These are phyloP conservation scores for Coemansia sp. DNA, from an alignment of 192 early-diverging fungal genomes.

Conservation along the genomic window DNA sequence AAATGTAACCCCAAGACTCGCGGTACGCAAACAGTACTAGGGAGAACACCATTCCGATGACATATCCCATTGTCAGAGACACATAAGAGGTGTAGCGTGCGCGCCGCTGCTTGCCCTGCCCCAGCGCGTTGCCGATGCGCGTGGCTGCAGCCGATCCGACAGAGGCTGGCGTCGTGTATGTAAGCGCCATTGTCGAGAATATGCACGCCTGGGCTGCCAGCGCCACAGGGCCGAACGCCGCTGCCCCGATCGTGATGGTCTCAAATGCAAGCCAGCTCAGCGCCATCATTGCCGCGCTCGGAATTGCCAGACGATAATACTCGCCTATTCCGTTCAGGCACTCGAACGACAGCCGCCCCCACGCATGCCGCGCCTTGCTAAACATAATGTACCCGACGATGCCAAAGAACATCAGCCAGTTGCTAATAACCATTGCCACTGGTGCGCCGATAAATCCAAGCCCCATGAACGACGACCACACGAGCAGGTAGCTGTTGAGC, in stretches of 20 bases:
- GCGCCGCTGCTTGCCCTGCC: conserved; percentile 54
- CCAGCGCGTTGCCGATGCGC: conserved; percentile 75
- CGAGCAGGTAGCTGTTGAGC: conserved; percentile 28
- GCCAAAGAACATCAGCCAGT: conserved; percentile 58
- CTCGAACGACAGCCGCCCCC: conserved; percentile 77
- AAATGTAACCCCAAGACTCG: conserved; percentile 64
- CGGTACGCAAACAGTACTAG: conserved; percentile 57
- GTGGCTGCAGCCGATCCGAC: conserved; percentile 75
- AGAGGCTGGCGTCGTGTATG: conserved; percentile 69
- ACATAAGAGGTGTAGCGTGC: conserved; percentile 58
- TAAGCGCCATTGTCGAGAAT: conserved; percentile 65
- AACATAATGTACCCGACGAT: conserved; percentile 55
- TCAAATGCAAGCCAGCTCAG: conserved; percentile 86
- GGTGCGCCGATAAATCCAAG: conserved; percentile 72
- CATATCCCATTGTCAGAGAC: conserved; percentile 58
- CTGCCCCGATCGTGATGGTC: conserved; percentile 66
- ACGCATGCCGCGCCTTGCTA: conserved; percentile 54
- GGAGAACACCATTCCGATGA: conserved; percentile 60
- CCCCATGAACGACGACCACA: conserved; percentile 48
- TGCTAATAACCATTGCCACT: conserved; percentile 62
- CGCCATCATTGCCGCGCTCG: conserved; percentile 81
- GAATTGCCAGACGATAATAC: conserved; percentile 72
- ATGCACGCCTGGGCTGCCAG: conserved; percentile 83
- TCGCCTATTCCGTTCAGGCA: conserved; percentile 61
- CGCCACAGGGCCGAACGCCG: conserved; percentile 68